Base-by-base conservation (phyloP, 768 basidiomycete genomes). In the Tricholoma terreum region DNA sequence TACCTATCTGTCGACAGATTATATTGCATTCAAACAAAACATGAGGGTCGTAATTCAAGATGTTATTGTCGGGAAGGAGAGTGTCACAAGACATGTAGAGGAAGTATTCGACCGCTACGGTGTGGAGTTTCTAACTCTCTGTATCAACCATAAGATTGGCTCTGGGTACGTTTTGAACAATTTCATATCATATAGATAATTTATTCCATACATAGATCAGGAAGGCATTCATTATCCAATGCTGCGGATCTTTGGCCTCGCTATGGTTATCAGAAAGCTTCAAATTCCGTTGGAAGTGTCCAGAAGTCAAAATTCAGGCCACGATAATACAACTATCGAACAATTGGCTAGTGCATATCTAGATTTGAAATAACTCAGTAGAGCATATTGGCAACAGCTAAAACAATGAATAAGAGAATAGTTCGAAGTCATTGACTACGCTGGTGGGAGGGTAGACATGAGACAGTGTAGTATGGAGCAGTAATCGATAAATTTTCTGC, bases 31-130 rank as follows among this genome's bases (percentile, higher is more conserved):
- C 61, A 70, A 67, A 40, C 55, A 65, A 17, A 61, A 61, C 50
- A 73, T 92, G 40, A 65, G 61, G 34, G 34, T 36, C 3, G 58
- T 63, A 38, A 70, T 89, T 14, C 69, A 68, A 11, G 71, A 68
- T 22, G 53, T 49, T 74, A 80, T 14, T 71, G 80, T 7, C 12
- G 68, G 75, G 21, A 77, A 82, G 67, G 71, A 30, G 4, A 21
- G 80, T 56, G 80, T 77, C 11, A 63, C 71, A 43, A 70, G 78
- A 33, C 50, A 68, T 34, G 68, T 69, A 0, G 65, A 74, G 4
- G 42, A 61, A 0, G 69, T 70, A 57, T 78, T 65, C 55, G 59
- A 60, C 3, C 60, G 65, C 17, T 74, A 73, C 56, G 78, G 77
- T 14, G 62, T 66, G n/a, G 59, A 60, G 22, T 77, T 80, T 54